Evolutionary conservation across 1,284 basidiomycete species (phyloP), one percentile per base, ranked within the genome.

Genomic region (Leucoagaricus sp.): DNA sequence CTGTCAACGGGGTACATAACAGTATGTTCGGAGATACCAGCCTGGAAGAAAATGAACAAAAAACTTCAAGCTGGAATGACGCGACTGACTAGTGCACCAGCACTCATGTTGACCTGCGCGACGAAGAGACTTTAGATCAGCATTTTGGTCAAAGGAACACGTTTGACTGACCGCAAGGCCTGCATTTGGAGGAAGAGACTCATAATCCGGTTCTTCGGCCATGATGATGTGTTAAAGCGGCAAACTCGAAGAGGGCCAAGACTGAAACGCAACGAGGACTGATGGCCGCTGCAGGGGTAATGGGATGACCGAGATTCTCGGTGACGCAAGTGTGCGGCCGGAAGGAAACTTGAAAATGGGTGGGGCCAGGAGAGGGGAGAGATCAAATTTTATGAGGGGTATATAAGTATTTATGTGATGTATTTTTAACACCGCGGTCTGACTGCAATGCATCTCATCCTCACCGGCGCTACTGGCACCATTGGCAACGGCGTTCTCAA

Each of bases 1-100:
- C 93, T 95, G 76, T 99, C 97, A 61, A 99, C 81, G 3, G 97
- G 97, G 71, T 94, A 99, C 91, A 99, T 99, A 70, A 97, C 94
- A 25, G 96, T 93, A 75, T 99, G 97, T 74, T 99, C 97, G 55
- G 94, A 95, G 66, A 99, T 99, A 60, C 97, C 97, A 64, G 97
- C 96, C 93, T 96, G 45, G 58, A 49, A 60, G 47, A 57, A 23
- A 58, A 56, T 49, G 23, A 28, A 44, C n/a, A 58, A 34, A 52
- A 26, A 23, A 31, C 12, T 25, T 31, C 45, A 38, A 15, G 46
- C 56, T 47, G 57, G 40, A 52, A 46, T 26, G 49, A 60, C 59
- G 58, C 53, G 53, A 81, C 91, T 76, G 69, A 94, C 93, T 72
- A 99, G 77, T 47, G 95, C 95, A 57, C 97, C 97, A 25, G 97